phyloP scores from a whole-genome alignment of 768 basidiomycete species.

The Cyclocybe aegerita region DNA sequence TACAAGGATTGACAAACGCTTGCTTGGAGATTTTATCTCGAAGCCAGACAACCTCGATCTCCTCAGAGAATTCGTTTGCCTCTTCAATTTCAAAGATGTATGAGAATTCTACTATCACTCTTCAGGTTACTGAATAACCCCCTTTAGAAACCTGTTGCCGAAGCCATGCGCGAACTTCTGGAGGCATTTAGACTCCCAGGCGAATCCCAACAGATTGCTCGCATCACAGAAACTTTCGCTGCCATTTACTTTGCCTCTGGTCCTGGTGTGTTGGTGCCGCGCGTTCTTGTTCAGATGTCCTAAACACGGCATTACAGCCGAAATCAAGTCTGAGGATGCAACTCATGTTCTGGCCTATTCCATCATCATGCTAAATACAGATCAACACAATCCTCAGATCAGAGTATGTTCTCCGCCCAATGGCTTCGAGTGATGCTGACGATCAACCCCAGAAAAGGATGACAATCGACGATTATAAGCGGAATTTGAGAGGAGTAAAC shows the following conservation, averaged over 20 bases:
- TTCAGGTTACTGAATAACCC: slow-evolving; percentile 2
- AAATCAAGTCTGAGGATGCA: slow-evolving; percentile 89
- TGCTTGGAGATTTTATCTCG: slow-evolving; percentile 92
- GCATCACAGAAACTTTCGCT: slow-evolving; percentile 95
- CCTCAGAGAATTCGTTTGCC: slow-evolving; percentile 80
- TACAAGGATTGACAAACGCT: slow-evolving; percentile 85
- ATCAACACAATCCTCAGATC: slow-evolving; percentile 93
- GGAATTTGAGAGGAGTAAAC: slow-evolving; percentile 92
- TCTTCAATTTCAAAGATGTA: slow-evolving; percentile 90
- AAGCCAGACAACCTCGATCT: slow-evolving; percentile 84
- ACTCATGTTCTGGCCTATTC: slow-evolving; percentile 94
- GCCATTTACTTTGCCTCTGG: slow-evolving; percentile 82
- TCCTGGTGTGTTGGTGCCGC: slow-evolving; percentile 54
- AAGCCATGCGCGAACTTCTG: slow-evolving; percentile 92
- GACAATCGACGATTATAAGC: slow-evolving; percentile 92
- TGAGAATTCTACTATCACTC: slow-evolving; percentile 21
- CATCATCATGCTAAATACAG: slow-evolving; percentile 98
- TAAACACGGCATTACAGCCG: slow-evolving; percentile 46
- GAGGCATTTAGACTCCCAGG: slow-evolving; percentile 95
- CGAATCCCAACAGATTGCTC: slow-evolving; percentile 88
- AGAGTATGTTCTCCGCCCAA: slow-evolving; percentile 47
- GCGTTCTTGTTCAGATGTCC: not conserved
- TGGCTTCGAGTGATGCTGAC: slow-evolving; percentile 2
- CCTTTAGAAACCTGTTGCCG: slow-evolving; percentile 85
- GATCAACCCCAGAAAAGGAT: slow-evolving; percentile 80